Percentiles rank a stretch among this genome's conserved stretches.
Conservation (phyloP, 495 filamentous ascomycete species). For the Chaetomium fimeti region DNA sequence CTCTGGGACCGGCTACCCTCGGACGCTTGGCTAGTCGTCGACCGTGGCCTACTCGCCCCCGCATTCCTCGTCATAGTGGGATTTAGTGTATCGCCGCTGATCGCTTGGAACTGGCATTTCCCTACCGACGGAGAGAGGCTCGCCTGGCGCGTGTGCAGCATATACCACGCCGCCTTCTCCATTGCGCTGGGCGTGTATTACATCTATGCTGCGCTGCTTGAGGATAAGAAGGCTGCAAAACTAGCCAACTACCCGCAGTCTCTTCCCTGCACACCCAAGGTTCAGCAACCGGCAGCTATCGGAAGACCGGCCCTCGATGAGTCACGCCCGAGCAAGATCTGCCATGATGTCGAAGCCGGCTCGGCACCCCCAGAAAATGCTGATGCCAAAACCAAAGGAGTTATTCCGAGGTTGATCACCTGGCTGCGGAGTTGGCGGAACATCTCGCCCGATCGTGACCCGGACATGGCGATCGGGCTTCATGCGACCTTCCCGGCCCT, state of each 20-base stretch:
- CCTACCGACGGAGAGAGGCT: constrained; percentile 18
- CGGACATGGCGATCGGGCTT: constrained; percentile 10
- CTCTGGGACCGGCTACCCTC: constrained; percentile 23
- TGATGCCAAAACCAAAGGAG: background rate
- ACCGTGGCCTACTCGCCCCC: background rate
- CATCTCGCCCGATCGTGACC: constrained; percentile 16
- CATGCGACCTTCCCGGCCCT: background rate
- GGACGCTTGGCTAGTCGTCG: background rate
- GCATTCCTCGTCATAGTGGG: constrained; percentile 2
- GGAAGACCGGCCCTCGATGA: background rate
- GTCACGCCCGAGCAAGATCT: background rate
- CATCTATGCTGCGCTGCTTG: background rate
- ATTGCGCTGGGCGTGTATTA: constrained; percentile 7
- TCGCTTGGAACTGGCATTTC: constrained; percentile 27
- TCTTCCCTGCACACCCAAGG: background rate
- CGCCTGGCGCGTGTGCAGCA: constrained; percentile 16
- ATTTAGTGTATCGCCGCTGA: constrained; percentile 19
- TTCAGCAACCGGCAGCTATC: background rate
- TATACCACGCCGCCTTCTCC: constrained; percentile 10
- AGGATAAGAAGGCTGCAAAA: background rate
- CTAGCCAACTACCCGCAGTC: background rate
- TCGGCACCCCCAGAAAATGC: background rate
- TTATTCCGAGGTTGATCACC: background rate
- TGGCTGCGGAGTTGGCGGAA: constrained; percentile 3
- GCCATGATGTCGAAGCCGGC: background rate